A percentile compares a stretch with the other conserved stretches of the same genome.
Conservation (phyloP, 305 asterid genomes). For the Rubia balearica region DNA sequence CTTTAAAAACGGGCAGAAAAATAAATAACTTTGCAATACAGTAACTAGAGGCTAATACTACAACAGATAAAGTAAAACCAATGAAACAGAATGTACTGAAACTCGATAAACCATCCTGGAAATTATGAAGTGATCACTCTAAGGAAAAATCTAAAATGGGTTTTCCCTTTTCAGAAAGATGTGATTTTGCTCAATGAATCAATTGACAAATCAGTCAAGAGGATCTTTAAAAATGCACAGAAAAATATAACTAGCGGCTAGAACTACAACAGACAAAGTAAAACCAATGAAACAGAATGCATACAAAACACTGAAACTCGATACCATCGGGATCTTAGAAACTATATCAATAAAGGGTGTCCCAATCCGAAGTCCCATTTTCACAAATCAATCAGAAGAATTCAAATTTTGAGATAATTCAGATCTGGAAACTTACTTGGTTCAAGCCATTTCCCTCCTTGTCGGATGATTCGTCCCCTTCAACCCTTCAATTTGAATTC, state of each 20-base stretch:
- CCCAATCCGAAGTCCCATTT: slow-evolving; percentile 9
- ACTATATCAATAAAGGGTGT: background rate
- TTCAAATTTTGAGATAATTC: slow-evolving; percentile 25
- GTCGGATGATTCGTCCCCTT: slow-evolving; percentile 23
- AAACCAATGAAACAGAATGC: slow-evolving; percentile 8
- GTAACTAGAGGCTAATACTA: background rate
- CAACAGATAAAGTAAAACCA: background rate
- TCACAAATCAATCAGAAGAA: slow-evolving; percentile 20
- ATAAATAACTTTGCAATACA: background rate
- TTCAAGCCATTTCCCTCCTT: slow-evolving; percentile 20
- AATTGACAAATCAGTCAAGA: background rate
- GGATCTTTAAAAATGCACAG: background rate
- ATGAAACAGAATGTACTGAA: slow-evolving; percentile 18
- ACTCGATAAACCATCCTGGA: slow-evolving; percentile 1
- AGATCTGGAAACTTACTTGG: slow-evolving; percentile 59
- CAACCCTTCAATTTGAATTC: slow-evolving; percentile 22
- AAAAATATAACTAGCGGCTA: background rate
- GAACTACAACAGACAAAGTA: background rate
- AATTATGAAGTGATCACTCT: background rate
- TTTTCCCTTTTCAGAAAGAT: background rate
- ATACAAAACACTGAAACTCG: slow-evolving; percentile 18
- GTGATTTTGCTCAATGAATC: background rate
- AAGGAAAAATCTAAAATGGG: background rate
- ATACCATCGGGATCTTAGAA: slow-evolving; percentile 40
- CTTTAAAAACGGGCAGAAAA: background rate